Percentiles rank a stretch among this genome's conserved stretches.
Evolutionary conservation across 495 filamentous ascomycete genomes (phyloP).

Genomic region (Pyrenula massariospora): DNA sequence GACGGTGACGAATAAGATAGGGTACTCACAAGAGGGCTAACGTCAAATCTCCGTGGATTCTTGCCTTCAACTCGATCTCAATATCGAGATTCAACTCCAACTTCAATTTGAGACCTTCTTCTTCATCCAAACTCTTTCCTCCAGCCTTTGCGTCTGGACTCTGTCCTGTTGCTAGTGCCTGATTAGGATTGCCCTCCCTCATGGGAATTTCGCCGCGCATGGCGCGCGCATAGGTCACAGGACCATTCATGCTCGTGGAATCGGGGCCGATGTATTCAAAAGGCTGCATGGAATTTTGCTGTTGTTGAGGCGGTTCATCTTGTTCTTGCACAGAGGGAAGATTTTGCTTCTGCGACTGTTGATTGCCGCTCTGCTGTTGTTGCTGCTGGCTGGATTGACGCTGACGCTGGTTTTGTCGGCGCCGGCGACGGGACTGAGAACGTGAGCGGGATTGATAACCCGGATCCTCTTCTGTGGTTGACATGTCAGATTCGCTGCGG

Average conservation of each 20-base stretch:
- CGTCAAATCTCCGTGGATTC: constrained; percentile 81
- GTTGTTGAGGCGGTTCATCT: not conserved
- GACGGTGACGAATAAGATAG: no score
- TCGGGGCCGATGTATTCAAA: not conserved
- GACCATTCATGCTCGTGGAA: constrained; percentile 33
- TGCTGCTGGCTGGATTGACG: constrained; percentile 1
- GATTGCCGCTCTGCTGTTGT: not conserved
- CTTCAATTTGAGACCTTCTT: constrained; percentile 53
- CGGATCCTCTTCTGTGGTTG: constrained; percentile 2
- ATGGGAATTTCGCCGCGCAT: constrained; percentile 33
- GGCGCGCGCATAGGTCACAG: constrained; percentile 30
- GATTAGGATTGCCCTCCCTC: constrained; percentile 24
- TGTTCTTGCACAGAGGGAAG: not conserved
- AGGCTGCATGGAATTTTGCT: not conserved
- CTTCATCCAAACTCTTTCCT: constrained; percentile 23
- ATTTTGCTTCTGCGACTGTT: constrained; percentile 1
- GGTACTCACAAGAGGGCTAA: constrained; percentile 75
- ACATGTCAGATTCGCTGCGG: constrained; percentile 6
- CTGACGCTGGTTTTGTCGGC: constrained; percentile 12
- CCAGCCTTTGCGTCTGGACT: constrained; percentile 6
- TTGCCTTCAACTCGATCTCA: constrained; percentile 79
- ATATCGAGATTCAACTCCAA: constrained; percentile 81
- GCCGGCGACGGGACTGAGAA: constrained; percentile 15
- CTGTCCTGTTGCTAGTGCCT: constrained; percentile 12
- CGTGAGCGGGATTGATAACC: constrained; percentile 9